Percentiles rank a stretch among this genome's conserved stretches.
Conservation (phyloP, 441 rosid genomes). For the Arabidopsis hybrid region DNA sequence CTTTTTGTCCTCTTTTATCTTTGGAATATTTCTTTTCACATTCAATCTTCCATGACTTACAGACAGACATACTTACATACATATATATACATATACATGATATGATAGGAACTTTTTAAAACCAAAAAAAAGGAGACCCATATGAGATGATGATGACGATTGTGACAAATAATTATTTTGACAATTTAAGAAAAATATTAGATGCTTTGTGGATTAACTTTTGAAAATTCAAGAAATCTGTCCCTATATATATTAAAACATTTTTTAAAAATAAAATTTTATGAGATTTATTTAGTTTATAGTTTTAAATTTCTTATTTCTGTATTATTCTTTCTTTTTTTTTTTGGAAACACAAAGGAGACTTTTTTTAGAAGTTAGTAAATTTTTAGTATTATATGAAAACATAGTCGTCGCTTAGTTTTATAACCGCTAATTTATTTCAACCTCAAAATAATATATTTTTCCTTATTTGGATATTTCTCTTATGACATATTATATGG, state of each 20-base stretch:
- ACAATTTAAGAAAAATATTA: slow-evolving; percentile 14
- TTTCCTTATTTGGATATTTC: not conserved
- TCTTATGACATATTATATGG: slow-evolving; percentile 1
- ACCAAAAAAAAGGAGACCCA: slow-evolving; percentile 31
- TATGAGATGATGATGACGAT: slow-evolving; percentile 46
- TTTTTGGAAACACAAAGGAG: not conserved
- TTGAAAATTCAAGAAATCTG: slow-evolving; percentile 22
- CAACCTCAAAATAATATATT: not conserved
- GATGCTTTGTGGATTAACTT: slow-evolving; percentile 35
- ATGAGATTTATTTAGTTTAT: not conserved
- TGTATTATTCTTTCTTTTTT: not conserved
- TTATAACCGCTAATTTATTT: not conserved
- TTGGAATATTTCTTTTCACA: slow-evolving; percentile 44
- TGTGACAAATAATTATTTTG: slow-evolving; percentile 41
- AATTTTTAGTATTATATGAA: too few species aligned
- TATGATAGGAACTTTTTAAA: slow-evolving; percentile 39
- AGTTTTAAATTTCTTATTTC: not conserved
- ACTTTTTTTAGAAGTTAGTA: not conserved
- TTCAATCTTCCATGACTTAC: slow-evolving; percentile 34
- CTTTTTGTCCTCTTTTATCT: slow-evolving; percentile 43
- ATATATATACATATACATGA: slow-evolving; percentile 14
- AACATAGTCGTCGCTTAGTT: not conserved
- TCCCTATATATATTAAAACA: not conserved
- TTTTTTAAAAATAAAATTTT: not conserved
- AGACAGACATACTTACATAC: slow-evolving; percentile 23